phyloP scores from a whole-genome alignment of 371 early-diverging fungal species.

The Mortierella sp. region DNA sequence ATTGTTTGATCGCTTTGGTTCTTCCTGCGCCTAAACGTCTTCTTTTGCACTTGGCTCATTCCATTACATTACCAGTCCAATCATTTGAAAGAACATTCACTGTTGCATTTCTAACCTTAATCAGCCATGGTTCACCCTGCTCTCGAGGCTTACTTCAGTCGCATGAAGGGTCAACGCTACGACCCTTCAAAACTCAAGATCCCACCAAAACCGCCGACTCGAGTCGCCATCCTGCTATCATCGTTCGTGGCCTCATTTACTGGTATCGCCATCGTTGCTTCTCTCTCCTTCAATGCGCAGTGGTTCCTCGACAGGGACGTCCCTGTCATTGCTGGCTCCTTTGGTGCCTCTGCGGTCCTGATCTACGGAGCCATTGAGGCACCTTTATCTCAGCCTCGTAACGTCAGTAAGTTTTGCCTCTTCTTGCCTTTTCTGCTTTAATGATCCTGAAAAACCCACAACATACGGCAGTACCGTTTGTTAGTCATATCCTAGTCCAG shows the following conservation, averaged over 20 bases:
- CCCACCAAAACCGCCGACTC: slow-evolving; percentile 20
- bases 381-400: slow-evolving; percentile 81
- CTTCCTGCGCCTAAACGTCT: too few relatives aligned
- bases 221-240: slow-evolving; percentile 32
- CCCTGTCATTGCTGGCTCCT: slow-evolving; percentile 46
- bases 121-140: slow-evolving; percentile 13
- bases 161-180: slow-evolving; percentile 47
- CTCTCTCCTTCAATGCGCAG: slow-evolving; percentile 32
- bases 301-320: slow-evolving; percentile 40
- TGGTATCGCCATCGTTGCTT: slow-evolving; percentile 36
- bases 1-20: not conserved
- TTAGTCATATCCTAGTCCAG: too few relatives aligned
- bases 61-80: too few relatives aligned
- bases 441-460: too few relatives aligned
- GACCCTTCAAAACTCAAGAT: slow-evolving; percentile 22
- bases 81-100: not conserved
- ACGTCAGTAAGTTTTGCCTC: slow-evolving; percentile 53
- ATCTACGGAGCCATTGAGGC: slow-evolving; percentile 77
- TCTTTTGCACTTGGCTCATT: too few relatives aligned
- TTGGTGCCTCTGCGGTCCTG: slow-evolving; percentile 66
- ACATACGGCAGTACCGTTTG: too few relatives aligned
- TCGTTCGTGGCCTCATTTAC: slow-evolving; percentile 41
- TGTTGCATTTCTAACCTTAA: not conserved
- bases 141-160: slow-evolving; percentile 25
- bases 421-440: too few relatives aligned